Percentiles rank a stretch among this genome's conserved stretches.
phyloP scores from a whole-genome alignment of 371 early-diverging fungal species.

The Actinomucor elegans region DNA sequence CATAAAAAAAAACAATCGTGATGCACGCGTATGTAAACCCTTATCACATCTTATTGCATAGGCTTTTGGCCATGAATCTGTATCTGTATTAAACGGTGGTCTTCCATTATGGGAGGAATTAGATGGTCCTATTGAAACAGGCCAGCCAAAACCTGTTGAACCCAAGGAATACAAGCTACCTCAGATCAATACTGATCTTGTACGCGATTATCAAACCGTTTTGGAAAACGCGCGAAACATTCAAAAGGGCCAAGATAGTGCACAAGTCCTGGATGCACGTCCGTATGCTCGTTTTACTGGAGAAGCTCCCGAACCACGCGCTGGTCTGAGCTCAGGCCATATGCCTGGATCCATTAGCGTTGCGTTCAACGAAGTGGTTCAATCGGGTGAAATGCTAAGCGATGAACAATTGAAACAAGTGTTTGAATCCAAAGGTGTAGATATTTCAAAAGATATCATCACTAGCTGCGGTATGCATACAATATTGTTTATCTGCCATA shows the following conservation, averaged over 20 bases:
- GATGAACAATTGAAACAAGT: constrained; percentile 48
- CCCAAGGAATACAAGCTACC: constrained; percentile 42
- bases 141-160: constrained; percentile 7
- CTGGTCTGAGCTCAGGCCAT: constrained; percentile 82
- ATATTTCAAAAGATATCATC: constrained; percentile 58
- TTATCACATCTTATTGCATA: constrained; percentile 6
- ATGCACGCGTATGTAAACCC: background rate
- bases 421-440: constrained; percentile 50
- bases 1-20: too few species aligned
- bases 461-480: constrained; percentile 62
- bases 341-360: constrained; percentile 82
- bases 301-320: constrained; percentile 80
- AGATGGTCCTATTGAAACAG: constrained; percentile 38
- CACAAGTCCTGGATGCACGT: constrained; percentile 82
- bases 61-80: constrained; percentile 83
- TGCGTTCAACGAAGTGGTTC: constrained; percentile 62
- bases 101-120: constrained; percentile 76
- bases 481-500: background rate
- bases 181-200: constrained; percentile 40
- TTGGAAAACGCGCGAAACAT: constrained; percentile 45
- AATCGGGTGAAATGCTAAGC: constrained; percentile 39
- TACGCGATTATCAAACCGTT: constrained; percentile 62
- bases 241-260: constrained; percentile 18
- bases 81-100: constrained; percentile 90
- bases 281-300: constrained; percentile 74